phyloP scores from a whole-genome alignment of 75 land plant genomes.

The Gnetum montanum region DNA sequence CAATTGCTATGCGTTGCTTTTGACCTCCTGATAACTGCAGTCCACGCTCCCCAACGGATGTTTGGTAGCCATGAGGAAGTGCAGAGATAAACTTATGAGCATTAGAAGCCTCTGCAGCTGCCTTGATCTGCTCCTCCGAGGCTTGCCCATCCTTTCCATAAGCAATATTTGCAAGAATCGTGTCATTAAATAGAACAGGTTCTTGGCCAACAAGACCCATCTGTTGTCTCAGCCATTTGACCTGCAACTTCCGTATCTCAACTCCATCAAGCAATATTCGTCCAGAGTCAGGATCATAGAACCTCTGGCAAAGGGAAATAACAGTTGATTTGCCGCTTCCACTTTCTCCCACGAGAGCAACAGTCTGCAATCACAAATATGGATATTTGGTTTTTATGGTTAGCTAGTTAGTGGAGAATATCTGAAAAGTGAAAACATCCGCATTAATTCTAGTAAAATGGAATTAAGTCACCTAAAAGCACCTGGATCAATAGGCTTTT shows the following conservation, averaged over 20 bases:
- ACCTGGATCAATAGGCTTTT: too few relatives aligned
- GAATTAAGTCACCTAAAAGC: too few relatives aligned
- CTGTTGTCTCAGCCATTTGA: slow-evolving; percentile 51
- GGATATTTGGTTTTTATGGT: too few relatives aligned
- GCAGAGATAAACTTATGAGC: slow-evolving; percentile 46
- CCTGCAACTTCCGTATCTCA: slow-evolving; percentile 34
- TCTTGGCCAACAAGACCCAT: slow-evolving; percentile 63
- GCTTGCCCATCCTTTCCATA: slow-evolving; percentile 47
- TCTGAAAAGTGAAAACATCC: too few relatives aligned
- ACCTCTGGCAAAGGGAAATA: slow-evolving; percentile 47
- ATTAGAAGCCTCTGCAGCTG: slow-evolving; percentile 46
- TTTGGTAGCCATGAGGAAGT: slow-evolving; percentile 49
- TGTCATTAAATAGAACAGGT: slow-evolving; percentile 40
- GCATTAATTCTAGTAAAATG: too few relatives aligned
- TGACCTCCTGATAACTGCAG: slow-evolving; percentile 80
- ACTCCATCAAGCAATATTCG: slow-evolving; percentile 32
- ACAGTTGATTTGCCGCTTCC: slow-evolving; percentile 75
- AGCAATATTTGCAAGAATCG: slow-evolving; percentile 39
- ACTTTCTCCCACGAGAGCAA: slow-evolving; percentile 70
- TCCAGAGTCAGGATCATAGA: slow-evolving; percentile 63
- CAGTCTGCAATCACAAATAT: slow-evolving; percentile 49
- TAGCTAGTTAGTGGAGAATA: too few relatives aligned
- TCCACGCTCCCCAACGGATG: slow-evolving; percentile 69
- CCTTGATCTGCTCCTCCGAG: slow-evolving; percentile 31
- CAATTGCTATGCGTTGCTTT: slow-evolving; percentile 80